These are phyloP conservation scores for Leptographium lundbergii DNA, from an alignment of 2,329 filamentous ascomycete genomes.

Conservation along the genomic window DNA sequence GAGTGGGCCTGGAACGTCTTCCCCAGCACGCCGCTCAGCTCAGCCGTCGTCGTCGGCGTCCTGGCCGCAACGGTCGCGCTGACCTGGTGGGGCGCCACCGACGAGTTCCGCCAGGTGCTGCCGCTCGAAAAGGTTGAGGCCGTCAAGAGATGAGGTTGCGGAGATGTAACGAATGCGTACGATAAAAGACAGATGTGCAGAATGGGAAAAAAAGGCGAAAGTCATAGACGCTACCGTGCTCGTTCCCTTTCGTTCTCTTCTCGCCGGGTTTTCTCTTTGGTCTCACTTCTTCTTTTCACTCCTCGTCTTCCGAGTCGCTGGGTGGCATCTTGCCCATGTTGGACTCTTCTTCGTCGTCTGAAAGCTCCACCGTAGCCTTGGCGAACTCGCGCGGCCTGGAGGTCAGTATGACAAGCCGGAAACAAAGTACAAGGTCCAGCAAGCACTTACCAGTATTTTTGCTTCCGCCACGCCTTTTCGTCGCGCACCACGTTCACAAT, in stretches of 20 bases:
- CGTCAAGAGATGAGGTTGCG: slow-evolving; percentile 5
- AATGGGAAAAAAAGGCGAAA: not conserved
- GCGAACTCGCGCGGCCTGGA: slow-evolving; percentile 67
- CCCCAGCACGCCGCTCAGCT: slow-evolving; percentile 55
- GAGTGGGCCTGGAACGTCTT: slow-evolving; percentile 94
- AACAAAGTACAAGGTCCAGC: not conserved
- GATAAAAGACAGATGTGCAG: not conserved
- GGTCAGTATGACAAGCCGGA: not conserved
- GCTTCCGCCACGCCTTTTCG: slow-evolving; percentile 85
- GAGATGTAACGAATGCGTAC: not conserved
- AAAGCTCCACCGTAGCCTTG: slow-evolving; percentile 34
- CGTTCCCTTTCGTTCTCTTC: not conserved
- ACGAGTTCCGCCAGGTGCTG: slow-evolving; percentile 21
- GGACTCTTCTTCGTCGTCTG: slow-evolving; percentile 63
- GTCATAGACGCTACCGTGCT: not conserved
- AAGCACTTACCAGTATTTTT: slow-evolving; percentile 61
- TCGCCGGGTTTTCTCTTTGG: not conserved
- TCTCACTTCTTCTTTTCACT: not conserved
- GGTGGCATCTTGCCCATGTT: slow-evolving; percentile 77
- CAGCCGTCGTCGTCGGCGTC: slow-evolving; percentile 52
- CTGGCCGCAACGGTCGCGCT: slow-evolving; percentile 54
- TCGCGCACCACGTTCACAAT: slow-evolving; percentile 89
- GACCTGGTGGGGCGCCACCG: slow-evolving; percentile 44
- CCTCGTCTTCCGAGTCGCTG: slow-evolving; percentile 62
- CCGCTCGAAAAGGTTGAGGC: slow-evolving; percentile 9